phyloP scores from a whole-genome alignment of 495 filamentous ascomycete species.

The Penicillium turbatum region DNA sequence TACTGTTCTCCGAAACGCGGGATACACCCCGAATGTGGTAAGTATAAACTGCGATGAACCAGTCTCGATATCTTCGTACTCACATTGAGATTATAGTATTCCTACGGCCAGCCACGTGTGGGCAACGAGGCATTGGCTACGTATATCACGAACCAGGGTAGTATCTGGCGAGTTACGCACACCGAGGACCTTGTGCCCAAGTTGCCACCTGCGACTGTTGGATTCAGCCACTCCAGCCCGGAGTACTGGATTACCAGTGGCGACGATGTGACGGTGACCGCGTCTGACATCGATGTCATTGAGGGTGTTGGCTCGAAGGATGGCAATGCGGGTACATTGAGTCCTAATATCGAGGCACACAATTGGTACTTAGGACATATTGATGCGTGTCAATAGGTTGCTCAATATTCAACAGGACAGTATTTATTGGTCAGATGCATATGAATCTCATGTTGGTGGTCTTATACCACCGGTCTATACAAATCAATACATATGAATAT shows the following conservation, averaged over 20 bases:
- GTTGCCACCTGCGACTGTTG: constrained; percentile 52
- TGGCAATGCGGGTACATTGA: constrained; percentile 37
- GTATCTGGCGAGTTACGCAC: constrained; percentile 63
- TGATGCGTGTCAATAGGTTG: constrained; percentile 16
- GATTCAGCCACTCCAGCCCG: constrained; percentile 59
- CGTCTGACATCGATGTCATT: constrained; percentile 38
- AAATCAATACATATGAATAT: neutral
- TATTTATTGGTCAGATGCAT: neutral
- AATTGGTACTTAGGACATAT: constrained; percentile 25
- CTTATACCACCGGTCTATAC: neutral
- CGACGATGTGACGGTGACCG: constrained; percentile 35
- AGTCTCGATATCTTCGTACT: neutral
- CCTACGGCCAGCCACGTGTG: constrained; percentile 64
- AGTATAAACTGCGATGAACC: constrained; percentile 1
- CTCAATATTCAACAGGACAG: neutral
- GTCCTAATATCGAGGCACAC: constrained; percentile 9
- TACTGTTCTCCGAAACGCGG: constrained; percentile 51
- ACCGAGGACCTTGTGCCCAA: constrained; percentile 61
- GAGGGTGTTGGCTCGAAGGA: constrained; percentile 29
- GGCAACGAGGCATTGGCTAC: constrained; percentile 54
- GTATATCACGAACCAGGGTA: constrained; percentile 50
- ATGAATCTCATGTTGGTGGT: neutral
- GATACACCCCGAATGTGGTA: constrained; percentile 34
- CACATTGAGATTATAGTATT: constrained; percentile 42
- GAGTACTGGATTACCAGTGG: constrained; percentile 60